These are phyloP conservation scores for Cucurbita argyrosperma DNA, from an alignment of 306 rosid genomes.

Conservation along the genomic window DNA sequence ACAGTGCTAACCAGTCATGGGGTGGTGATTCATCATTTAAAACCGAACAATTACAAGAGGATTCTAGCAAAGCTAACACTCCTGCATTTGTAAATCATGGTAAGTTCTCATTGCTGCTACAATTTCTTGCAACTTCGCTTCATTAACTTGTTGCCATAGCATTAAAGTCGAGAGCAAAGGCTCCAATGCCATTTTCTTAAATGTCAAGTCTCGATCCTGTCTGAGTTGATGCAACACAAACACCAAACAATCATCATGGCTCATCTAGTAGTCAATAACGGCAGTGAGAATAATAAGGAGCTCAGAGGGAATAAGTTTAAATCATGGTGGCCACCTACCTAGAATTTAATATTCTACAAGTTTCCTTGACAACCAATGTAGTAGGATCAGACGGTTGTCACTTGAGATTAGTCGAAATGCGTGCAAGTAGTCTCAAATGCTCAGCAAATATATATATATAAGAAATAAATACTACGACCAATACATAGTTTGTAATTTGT, in stretches of 20 bases:
- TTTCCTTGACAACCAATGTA: too few relatives aligned
- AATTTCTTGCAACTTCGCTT: not conserved
- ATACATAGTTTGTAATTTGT: not conserved
- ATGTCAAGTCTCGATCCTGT: not conserved
- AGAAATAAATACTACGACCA: not conserved
- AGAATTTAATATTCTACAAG: too few relatives aligned
- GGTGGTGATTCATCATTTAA: not conserved
- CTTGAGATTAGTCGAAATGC: too few relatives aligned
- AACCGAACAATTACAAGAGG: not conserved
- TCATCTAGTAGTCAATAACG: too few relatives aligned
- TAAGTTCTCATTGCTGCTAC: not conserved
- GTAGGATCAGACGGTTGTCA: too few relatives aligned
- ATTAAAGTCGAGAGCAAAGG: not conserved
- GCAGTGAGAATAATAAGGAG: too few relatives aligned
- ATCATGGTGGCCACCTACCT: too few relatives aligned
- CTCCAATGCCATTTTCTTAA: not conserved
- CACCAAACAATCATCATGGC: not conserved
- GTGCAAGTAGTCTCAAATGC: too few relatives aligned
- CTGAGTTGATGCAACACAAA: not conserved
- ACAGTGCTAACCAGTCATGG: not conserved
- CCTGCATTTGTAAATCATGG: conserved; percentile 5
- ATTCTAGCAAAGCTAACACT: not conserved
- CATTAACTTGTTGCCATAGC: not conserved
- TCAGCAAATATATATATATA: too few relatives aligned
- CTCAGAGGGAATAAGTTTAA: too few relatives aligned